A percentile compares a stretch with the other conserved stretches of the same genome.
Evolutionary conservation across 768 basidiomycete genomes (phyloP).

Genomic region (Russula ochroleuca): DNA sequence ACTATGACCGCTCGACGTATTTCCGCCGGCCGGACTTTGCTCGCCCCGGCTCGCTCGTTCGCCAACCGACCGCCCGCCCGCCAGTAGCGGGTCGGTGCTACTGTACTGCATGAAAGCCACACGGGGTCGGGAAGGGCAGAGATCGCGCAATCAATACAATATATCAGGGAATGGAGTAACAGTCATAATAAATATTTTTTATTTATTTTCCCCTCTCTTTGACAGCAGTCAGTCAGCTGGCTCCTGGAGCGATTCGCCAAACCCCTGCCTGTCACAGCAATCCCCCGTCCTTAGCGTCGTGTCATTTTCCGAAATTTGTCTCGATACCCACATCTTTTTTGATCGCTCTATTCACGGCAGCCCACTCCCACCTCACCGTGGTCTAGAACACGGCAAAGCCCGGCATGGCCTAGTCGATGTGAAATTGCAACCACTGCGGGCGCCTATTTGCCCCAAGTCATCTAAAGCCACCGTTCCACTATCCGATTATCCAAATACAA

Average conservation of each 20-base stretch:
- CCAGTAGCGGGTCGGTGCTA: not conserved
- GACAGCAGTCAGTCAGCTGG: slow-evolving; percentile 17
- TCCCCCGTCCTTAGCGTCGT: slow-evolving; percentile 2
- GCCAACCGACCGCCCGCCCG: slow-evolving; percentile 1
- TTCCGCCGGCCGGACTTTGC: slow-evolving; percentile 23
- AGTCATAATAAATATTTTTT: not conserved
- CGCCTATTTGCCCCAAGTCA: not conserved
- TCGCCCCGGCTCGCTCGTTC: slow-evolving; percentile 15
- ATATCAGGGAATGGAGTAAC: not conserved
- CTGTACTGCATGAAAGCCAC: too few species aligned
- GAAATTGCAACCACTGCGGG: slow-evolving; percentile 7
- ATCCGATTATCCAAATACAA: slow-evolving; percentile 23
- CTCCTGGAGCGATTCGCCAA: slow-evolving; percentile 14
- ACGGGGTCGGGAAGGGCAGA: not conserved
- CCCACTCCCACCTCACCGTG: not conserved
- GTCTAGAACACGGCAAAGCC: slow-evolving; percentile 17
- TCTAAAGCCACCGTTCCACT: slow-evolving; percentile 21
- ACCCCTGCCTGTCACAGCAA: not conserved
- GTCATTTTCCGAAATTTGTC: slow-evolving; percentile 9
- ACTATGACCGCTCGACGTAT: slow-evolving; percentile 7
- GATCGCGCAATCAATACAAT: not conserved
- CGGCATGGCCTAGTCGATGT: slow-evolving; percentile 4
- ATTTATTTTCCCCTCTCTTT: not conserved
- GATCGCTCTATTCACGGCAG: not conserved
- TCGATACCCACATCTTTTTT: not conserved